Evolutionary conservation across 2,329 filamentous ascomycete genomes (phyloP).

Genomic region (Tolypocladium amazonense): DNA sequence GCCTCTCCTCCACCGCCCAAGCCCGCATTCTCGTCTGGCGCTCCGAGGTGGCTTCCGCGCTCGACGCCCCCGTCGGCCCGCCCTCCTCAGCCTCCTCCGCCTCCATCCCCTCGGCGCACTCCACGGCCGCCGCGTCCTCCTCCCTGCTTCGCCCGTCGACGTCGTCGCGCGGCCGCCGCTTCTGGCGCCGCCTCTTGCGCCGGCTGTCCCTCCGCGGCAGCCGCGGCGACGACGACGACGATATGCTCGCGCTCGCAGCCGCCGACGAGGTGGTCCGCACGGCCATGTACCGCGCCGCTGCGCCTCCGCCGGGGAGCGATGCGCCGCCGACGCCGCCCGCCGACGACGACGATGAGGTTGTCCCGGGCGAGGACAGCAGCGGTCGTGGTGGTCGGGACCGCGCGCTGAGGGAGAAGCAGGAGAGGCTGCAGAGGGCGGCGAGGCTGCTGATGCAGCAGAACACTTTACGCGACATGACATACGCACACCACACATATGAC

Average conservation of each 20-base stretch:
- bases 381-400: slow-evolving; percentile 11
- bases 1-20: slow-evolving; percentile 22
- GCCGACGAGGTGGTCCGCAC: slow-evolving; percentile 14
- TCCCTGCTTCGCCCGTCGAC: slow-evolving; percentile 14
- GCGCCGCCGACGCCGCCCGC: slow-evolving; percentile 8
- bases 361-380: slow-evolving; percentile 12
- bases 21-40: slow-evolving; percentile 39
- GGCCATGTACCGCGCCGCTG: slow-evolving; percentile 22
- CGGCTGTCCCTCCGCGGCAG: slow-evolving; percentile 8
- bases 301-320: slow-evolving; percentile 2
- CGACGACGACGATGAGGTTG: slow-evolving; percentile 12
- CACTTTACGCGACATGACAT: neutral
- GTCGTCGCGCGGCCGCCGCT: slow-evolving; percentile 12
- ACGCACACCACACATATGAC: neutral
- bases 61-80: slow-evolving; percentile 10
- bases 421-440: slow-evolving; percentile 28
- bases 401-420: slow-evolving; percentile 23
- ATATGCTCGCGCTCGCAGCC: slow-evolving; percentile 1
- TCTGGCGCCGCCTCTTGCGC: slow-evolving; percentile 12
- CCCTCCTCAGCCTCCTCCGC: slow-evolving; percentile 16
- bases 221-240: slow-evolving; percentile 4
- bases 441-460: slow-evolving; percentile 21
- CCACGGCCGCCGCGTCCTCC: slow-evolving; percentile 18
- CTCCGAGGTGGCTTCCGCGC: slow-evolving; percentile 31
- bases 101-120: slow-evolving; percentile 15